A percentile compares a stretch with the other conserved stretches of the same genome.
Conservation (phyloP, 257 asterid genomes). For the Galeopsis tetrahit region DNA sequence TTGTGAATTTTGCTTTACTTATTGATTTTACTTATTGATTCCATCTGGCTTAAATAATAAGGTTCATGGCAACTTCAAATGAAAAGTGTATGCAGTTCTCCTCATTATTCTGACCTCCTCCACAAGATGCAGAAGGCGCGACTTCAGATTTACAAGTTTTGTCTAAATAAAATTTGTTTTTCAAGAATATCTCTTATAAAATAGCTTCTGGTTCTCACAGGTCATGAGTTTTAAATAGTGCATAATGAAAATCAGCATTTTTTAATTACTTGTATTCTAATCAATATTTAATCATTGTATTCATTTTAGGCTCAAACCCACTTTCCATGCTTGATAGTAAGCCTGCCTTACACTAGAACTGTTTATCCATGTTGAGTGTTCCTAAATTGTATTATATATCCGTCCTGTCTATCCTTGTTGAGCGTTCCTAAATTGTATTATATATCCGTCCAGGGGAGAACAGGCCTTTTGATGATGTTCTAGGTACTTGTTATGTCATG, state of each 20-base stretch:
- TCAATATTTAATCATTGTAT: background rate
- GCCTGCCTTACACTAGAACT: too few species aligned
- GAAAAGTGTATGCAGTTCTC: slow-evolving; percentile 97
- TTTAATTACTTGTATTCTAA: slow-evolving; percentile 3
- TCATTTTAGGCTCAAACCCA: slow-evolving; percentile 73
- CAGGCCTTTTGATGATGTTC: slow-evolving; percentile 91
- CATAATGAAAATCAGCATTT: slow-evolving; percentile 10
- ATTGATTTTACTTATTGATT: slow-evolving; percentile 45
- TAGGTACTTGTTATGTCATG: slow-evolving; percentile 57
- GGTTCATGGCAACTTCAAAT: slow-evolving; percentile 68
- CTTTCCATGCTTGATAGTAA: too few species aligned
- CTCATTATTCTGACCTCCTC: slow-evolving; percentile 94
- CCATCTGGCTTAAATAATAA: slow-evolving; percentile 46
- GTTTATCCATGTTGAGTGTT: too few species aligned
- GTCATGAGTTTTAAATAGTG: slow-evolving; percentile 17
- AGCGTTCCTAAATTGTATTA: slow-evolving; percentile 25
- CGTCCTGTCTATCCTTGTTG: slow-evolving; percentile 21
- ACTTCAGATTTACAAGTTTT: slow-evolving; percentile 3
- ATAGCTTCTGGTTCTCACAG: slow-evolving; percentile 1
- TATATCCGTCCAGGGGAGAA: slow-evolving; percentile 81
- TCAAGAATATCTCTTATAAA: background rate
- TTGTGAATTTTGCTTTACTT: too few species aligned
- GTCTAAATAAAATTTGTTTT: background rate
- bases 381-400: too few species aligned
- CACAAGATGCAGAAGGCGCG: slow-evolving; percentile 86